Conservation (phyloP, 176 grass and related monocot species). For the Urochloa ruziziensis region DNA sequence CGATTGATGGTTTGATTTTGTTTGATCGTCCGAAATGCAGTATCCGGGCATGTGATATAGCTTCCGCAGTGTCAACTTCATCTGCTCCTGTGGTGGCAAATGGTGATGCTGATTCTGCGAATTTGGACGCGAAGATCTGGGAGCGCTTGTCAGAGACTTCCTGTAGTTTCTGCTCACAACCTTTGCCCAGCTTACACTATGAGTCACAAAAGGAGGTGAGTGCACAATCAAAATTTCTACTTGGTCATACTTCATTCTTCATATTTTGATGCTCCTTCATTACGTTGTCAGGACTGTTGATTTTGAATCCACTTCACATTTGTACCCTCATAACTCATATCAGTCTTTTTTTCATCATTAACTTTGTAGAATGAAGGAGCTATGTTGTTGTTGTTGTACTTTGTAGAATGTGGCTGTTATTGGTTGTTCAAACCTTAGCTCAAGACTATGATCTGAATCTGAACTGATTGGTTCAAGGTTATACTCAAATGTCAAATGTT, state of each 20-base stretch:
- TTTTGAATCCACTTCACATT: slow-evolving; percentile 19
- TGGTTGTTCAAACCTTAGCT: too few relatives aligned
- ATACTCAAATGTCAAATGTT: background rate
- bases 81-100: slow-evolving; percentile 36
- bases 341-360: too few relatives aligned
- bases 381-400: too few relatives aligned
- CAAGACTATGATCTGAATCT: background rate
- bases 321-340: background rate
- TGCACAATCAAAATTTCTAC: slow-evolving; percentile 1
- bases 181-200: slow-evolving; percentile 69
- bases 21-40: slow-evolving; percentile 96
- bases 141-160: slow-evolving; percentile 58
- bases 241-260: slow-evolving; percentile 7
- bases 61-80: slow-evolving; percentile 36
- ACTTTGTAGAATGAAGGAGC: slow-evolving; percentile 17
- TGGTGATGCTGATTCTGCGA: slow-evolving; percentile 40
- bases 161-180: slow-evolving; percentile 66
- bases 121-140: slow-evolving; percentile 71
- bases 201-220: slow-evolving; percentile 93
- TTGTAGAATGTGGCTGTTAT: too few relatives aligned
- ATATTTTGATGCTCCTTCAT: background rate
- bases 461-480: too few relatives aligned
- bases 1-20: slow-evolving; percentile 92
- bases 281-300: background rate
- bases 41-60: slow-evolving; percentile 51